phyloP scores from a whole-genome alignment of 139 green algal species.

The Ettlia oleoabundans region DNA sequence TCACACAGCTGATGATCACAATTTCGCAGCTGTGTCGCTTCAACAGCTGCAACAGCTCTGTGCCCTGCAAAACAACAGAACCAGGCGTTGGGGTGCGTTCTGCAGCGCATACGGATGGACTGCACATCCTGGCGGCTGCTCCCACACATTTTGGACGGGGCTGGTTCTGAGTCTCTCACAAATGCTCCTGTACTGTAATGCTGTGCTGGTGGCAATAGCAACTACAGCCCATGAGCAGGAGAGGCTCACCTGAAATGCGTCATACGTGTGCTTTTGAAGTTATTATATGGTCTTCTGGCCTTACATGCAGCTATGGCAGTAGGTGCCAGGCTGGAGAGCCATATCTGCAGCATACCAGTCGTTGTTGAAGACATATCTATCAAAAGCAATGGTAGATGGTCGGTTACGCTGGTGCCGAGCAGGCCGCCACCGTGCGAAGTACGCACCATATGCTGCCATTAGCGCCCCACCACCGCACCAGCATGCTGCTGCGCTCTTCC shows the following conservation, averaged over 20 bases:
- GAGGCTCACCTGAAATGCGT: constrained; percentile 31
- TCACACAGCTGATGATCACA: constrained; percentile 21
- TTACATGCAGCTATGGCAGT: constrained; percentile 19
- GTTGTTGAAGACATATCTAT: too few species aligned
- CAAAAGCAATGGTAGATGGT: too few species aligned
- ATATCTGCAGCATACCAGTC: constrained; percentile 5
- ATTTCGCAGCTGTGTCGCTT: background rate
- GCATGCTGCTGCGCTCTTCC: constrained; percentile 16
- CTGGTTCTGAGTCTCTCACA: too few species aligned
- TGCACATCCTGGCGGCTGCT: too few species aligned
- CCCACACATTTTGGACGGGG: too few species aligned
- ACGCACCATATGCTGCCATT: constrained; percentile 24
- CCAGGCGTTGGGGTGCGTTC: background rate
- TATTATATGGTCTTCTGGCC: background rate
- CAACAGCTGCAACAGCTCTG: constrained; percentile 23
- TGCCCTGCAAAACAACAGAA: background rate
- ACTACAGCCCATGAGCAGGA: too few species aligned
- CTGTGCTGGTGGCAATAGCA: too few species aligned
- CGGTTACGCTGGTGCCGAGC: too few species aligned
- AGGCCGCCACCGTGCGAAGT: too few species aligned
- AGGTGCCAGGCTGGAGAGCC: constrained; percentile 26
- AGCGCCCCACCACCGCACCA: constrained; percentile 28
- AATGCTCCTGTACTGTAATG: too few species aligned
- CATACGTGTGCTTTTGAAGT: constrained; percentile 29
- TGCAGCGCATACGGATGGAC: too few species aligned